Conservation (phyloP, 2,329 filamentous ascomycete genomes). For the Teratosphaeria viscida region DNA sequence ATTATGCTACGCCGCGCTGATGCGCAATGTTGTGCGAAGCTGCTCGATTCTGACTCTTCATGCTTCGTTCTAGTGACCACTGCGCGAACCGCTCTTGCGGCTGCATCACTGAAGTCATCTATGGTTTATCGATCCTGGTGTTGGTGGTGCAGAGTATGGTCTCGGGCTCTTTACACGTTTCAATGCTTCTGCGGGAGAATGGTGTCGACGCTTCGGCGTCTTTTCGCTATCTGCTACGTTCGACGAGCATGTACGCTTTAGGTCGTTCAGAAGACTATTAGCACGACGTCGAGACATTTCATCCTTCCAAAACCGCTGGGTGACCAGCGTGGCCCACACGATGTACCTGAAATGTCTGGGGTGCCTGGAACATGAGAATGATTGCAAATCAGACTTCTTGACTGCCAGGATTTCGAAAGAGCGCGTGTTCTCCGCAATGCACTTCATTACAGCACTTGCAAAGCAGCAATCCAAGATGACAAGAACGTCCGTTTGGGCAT, state of each 20-base stretch:
- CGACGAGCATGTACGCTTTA: background rate
- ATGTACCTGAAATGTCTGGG: too few species aligned
- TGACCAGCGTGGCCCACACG: background rate
- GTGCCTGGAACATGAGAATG: too few species aligned
- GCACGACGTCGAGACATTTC: background rate
- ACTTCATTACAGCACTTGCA: too few species aligned
- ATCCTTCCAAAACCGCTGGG: background rate
- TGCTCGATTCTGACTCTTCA: too few species aligned
- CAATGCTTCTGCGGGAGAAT: background rate
- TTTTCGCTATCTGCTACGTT: background rate
- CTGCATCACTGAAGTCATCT: background rate
- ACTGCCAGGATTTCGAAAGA: too few species aligned
- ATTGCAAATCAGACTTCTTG: too few species aligned
- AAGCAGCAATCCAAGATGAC: too few species aligned
- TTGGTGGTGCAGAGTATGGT: background rate
- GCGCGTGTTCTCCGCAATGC: too few species aligned
- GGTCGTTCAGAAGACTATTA: background rate
- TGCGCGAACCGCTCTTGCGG: background rate
- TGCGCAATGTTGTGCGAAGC: too few species aligned
- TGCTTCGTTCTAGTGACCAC: too few species aligned
- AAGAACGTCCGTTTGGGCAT: too few species aligned
- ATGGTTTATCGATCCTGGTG: background rate
- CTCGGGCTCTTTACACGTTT: background rate
- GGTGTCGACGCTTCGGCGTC: background rate
- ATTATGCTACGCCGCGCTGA: too few species aligned